Conservation (phyloP, 768 basidiomycete species). For the Crepidotus variabilis region DNA sequence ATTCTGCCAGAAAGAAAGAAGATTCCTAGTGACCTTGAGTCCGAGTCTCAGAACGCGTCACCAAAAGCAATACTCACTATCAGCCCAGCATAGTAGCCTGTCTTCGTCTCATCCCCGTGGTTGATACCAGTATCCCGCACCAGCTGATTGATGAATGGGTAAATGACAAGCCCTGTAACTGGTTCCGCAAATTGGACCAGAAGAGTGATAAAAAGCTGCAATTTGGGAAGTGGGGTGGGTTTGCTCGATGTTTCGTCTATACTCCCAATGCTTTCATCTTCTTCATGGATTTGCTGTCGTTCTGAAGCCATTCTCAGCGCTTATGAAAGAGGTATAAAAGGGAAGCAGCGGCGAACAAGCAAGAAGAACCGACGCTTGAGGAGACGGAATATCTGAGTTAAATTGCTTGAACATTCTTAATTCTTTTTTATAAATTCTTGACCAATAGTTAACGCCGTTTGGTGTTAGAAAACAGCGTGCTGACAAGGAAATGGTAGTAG, state of each 20-base stretch:
- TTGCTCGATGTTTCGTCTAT: background rate
- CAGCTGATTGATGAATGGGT: constrained; percentile 44
- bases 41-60: background rate
- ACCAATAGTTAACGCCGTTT: no score
- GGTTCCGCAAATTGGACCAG: constrained; percentile 42
- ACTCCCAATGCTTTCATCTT: no score
- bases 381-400: no score
- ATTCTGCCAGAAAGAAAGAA: constrained; percentile 40
- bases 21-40: constrained; percentile 31
- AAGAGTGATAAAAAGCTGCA: constrained; percentile 34
- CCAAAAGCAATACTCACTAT: constrained; percentile 27
- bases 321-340: no score
- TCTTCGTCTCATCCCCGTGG: constrained; percentile 38
- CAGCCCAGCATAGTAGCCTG: constrained; percentile 46
- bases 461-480: no score
- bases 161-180: constrained; percentile 39
- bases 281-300: background rate
- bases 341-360: no score
- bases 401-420: no score
- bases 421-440: no score
- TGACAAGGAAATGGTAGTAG: no score
- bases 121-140: constrained; percentile 42
- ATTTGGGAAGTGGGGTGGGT: constrained; percentile 35
- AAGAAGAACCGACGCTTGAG: no score
- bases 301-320: background rate